A percentile compares a stretch with the other conserved stretches of the same genome.
These are phyloP conservation scores for Trichoderma afroharzianum DNA, from an alignment of 2,329 filamentous ascomycete genomes.

Conservation along the genomic window DNA sequence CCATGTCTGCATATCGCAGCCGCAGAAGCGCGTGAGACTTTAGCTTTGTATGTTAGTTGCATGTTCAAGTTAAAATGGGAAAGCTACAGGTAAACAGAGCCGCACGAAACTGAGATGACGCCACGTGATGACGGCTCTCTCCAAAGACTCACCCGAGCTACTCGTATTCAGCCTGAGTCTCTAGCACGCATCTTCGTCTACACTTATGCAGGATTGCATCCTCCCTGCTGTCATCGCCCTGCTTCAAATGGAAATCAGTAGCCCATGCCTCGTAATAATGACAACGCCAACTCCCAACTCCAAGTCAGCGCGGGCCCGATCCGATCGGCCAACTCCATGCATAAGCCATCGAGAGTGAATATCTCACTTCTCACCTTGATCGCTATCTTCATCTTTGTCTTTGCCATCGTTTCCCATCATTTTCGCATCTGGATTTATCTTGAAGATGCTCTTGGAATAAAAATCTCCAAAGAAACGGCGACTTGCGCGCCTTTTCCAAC, in stretches of 20 bases:
- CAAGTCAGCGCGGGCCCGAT: background rate
- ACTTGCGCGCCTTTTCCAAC: background rate
- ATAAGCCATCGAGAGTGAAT: background rate
- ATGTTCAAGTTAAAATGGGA: background rate
- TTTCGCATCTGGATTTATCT: background rate
- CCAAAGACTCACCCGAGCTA: background rate
- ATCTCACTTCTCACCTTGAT: background rate
- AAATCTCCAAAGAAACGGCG: background rate
- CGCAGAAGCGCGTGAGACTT: background rate
- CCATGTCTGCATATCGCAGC: background rate
- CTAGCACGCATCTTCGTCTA: background rate
- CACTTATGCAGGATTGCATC: background rate
- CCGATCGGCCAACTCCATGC: background rate
- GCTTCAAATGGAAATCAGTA: background rate
- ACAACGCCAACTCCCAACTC: background rate
- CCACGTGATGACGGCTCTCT: background rate
- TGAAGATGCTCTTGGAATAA: too few relatives aligned
- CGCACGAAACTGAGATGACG: background rate
- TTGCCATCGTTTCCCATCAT: background rate
- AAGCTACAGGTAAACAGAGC: background rate
- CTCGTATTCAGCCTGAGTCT: background rate
- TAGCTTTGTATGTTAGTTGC: background rate
- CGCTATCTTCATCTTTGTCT: background rate
- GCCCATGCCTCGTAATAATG: background rate
- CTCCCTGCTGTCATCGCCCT: background rate